Conservation (phyloP, 2,329 filamentous ascomycete genomes). For the Colletotrichum coccodes region DNA sequence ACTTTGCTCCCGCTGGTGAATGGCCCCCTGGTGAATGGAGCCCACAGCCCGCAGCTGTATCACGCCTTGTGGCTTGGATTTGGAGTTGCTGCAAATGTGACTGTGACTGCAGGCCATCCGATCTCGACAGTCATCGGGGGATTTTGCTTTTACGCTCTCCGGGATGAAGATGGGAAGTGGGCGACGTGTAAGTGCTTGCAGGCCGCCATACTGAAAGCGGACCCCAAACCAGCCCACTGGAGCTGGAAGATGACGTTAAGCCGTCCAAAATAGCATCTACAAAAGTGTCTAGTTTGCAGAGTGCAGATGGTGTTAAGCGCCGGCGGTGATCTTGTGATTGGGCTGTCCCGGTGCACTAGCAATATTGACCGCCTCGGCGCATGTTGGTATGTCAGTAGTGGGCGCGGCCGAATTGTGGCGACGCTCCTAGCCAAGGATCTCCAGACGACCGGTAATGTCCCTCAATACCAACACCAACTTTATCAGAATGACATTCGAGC, state of each 20-base stretch:
- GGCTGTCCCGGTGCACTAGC: conserved; percentile 7
- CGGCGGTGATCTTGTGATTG: conserved; percentile 1
- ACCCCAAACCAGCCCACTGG: conserved; percentile 11
- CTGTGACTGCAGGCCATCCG: conserved; percentile 16
- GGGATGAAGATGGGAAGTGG: conserved; percentile 9
- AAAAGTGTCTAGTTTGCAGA: conserved; percentile 9
- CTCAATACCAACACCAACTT: neutral
- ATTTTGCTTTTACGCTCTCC: neutral
- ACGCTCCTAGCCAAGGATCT: conserved; percentile 8
- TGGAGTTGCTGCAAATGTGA: conserved; percentile 9
- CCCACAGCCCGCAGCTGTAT: conserved; percentile 13
- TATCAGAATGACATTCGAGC: neutral
- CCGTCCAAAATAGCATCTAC: conserved; percentile 20
- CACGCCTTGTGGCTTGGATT: conserved; percentile 20
- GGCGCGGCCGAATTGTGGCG: conserved; percentile 3
- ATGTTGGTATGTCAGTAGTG: conserved; percentile 6
- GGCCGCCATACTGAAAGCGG: conserved; percentile 21
- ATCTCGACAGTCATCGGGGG: conserved; percentile 18
- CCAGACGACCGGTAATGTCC: conserved; percentile 1
- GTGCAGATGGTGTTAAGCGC: conserved; percentile 23
- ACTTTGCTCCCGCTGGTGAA: conserved; percentile 10
- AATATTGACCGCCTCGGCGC: neutral
- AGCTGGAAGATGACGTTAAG: conserved; percentile 9
- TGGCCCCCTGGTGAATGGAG: conserved; percentile 4
- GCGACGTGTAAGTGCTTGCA: conserved; percentile 29